Base-by-base conservation (phyloP, 2,329 filamentous ascomycete species). In the Monosporascus cannonballus region DNA sequence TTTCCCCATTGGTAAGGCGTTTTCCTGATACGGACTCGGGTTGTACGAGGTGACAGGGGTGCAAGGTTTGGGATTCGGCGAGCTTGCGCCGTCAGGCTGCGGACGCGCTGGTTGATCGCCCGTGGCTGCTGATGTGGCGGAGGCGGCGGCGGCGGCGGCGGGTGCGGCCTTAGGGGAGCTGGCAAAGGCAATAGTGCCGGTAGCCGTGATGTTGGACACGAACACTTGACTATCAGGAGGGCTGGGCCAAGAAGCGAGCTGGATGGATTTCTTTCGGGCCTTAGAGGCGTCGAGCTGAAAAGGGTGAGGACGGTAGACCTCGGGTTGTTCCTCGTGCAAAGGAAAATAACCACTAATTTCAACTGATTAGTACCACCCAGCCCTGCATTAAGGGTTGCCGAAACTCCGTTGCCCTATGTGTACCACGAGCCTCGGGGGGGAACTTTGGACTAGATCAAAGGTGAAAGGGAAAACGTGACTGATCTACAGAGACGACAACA, bases 311-410 rank as follows among this genome's bases (percentile, higher is more conserved):
- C 72, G 74, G 54, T 76, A 74, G 18, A 79, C 63, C 50, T 74
- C 71, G 49, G 65, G 68, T 42, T 77, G 75, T 49, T 84, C 78
- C 65, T 84, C 81, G 67, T 84, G 80, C 34, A 78, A 66, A 18
- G 81, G 80, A 59, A 85, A 85, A 60, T 84, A 85, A 27, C 77
- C 81, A 64, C 81, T 84, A 58, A 34, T 34, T 34, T 34, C 9
- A 11, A 9, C 11, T 34, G 11, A 15, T 41, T 41, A 41, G 9
- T 41, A 41, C 17, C 4, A 14, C 4, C 18, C 24, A 30, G 42
- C 22, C 11, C 7, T 46, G 30, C 15, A 18, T 17, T 20, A 46
- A 46, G 42, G 24, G 42, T 3, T 18, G 6, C 39, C n/a, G 39
- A 20, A 22, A 42, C 8, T 42, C 9, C 1, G 27, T 30, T 34